A percentile compares a stretch with the other conserved stretches of the same genome.
Evolutionary conservation across 805 yeast genomes (phyloP).

Genomic region (Suhomyces vadensis): DNA sequence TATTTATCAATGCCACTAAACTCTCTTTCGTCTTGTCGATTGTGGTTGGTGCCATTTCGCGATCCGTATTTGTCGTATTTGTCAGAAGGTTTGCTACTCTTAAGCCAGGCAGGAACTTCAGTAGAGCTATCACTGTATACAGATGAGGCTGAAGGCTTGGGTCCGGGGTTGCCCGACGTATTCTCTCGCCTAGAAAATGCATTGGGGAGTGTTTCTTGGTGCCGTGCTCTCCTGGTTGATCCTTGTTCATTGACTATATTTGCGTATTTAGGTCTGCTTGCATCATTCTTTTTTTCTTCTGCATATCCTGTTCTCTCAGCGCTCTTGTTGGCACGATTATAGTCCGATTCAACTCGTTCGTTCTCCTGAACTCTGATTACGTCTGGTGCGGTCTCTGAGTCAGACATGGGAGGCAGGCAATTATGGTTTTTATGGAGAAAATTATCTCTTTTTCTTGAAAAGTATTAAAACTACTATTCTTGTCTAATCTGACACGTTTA

Average conservation of each 20-base stretch:
- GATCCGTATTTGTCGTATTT: slow-evolving; percentile 45
- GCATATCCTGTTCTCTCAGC: too few species aligned
- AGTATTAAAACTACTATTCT: too few species aligned
- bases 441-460: neutral
- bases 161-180: neutral
- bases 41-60: slow-evolving; percentile 6
- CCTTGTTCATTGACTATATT: too few species aligned
- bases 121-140: slow-evolving; percentile 27
- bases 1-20: slow-evolving; percentile 15
- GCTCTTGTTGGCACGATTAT: too few species aligned
- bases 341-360: too few species aligned
- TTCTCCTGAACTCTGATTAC: neutral
- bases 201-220: slow-evolving; percentile 14
- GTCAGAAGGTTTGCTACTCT: slow-evolving; percentile 22
- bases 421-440: neutral
- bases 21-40: neutral
- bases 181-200: slow-evolving; percentile 20
- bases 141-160: slow-evolving; percentile 15
- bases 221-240: neutral
- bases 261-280: too few species aligned
- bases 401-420: neutral
- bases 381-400: neutral
- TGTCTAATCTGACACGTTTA: too few species aligned
- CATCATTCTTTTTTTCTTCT: too few species aligned
- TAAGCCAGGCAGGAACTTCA: slow-evolving; percentile 43